Conservation (phyloP, 1,284 basidiomycete genomes). For the Ustilago curta region DNA sequence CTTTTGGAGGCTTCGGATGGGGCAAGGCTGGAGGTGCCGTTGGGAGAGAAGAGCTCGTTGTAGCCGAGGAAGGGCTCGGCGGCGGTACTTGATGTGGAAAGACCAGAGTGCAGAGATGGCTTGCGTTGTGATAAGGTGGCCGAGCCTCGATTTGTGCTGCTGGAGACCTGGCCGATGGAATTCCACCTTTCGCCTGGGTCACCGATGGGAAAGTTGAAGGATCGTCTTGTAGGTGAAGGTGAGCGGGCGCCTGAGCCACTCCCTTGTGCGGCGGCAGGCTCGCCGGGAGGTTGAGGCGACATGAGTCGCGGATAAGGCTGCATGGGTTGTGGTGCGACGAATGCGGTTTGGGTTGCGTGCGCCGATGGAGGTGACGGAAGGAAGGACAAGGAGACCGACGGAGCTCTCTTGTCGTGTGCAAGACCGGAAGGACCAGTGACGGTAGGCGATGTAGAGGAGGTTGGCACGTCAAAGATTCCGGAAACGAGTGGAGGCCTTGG, state of each 20-base stretch:
- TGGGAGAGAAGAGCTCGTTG: slow-evolving; percentile 56
- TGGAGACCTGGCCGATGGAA: slow-evolving; percentile 48
- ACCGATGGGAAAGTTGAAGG: slow-evolving; percentile 55
- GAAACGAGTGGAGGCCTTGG: slow-evolving; percentile 21
- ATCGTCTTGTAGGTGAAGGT: slow-evolving; percentile 56
- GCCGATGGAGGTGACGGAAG: slow-evolving; percentile 31
- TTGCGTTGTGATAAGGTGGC: slow-evolving; percentile 33
- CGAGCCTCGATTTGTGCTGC: slow-evolving; percentile 13
- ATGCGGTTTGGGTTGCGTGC: slow-evolving; percentile 20
- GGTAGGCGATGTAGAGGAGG: slow-evolving; percentile 18
- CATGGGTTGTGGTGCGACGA: slow-evolving; percentile 52
- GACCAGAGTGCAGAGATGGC: slow-evolving; percentile 32
- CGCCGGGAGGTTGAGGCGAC: slow-evolving; percentile 50
- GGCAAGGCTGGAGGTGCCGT: slow-evolving; percentile 25
- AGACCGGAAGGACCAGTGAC: slow-evolving; percentile 12
- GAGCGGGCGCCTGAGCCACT: slow-evolving; percentile 39
- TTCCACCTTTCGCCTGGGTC: slow-evolving; percentile 60
- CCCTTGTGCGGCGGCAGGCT: neutral
- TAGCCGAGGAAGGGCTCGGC: slow-evolving; percentile 59
- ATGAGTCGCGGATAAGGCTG: slow-evolving; percentile 55
- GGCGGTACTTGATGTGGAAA: slow-evolving; percentile 18
- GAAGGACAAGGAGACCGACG: slow-evolving; percentile 17
- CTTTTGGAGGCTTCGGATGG: slow-evolving; percentile 31
- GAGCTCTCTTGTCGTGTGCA: slow-evolving; percentile 2
- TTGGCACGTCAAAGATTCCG: slow-evolving; percentile 14